Evolutionary conservation across 768 basidiomycete genomes (phyloP).

Genomic region (Lentinula raphanica): DNA sequence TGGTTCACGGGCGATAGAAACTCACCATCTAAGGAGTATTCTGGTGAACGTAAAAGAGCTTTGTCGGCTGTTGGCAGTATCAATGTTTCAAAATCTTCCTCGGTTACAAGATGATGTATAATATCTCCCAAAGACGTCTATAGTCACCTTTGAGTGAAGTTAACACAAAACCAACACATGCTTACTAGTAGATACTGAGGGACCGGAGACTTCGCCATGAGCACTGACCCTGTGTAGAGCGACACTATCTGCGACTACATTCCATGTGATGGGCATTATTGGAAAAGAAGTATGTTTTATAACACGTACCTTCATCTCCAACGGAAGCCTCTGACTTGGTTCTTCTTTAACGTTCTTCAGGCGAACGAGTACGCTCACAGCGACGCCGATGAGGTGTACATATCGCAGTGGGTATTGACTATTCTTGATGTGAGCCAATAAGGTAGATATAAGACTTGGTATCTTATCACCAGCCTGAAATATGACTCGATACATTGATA

Average conservation of each 20-base stretch:
- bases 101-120: constrained; percentile 44
- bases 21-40: constrained; percentile 47
- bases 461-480: constrained; percentile 38
- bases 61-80: constrained; percentile 78
- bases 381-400: constrained; percentile 57
- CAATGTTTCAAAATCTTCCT: constrained; percentile 43
- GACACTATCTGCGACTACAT: constrained; percentile 51
- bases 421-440: constrained; percentile 48
- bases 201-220: constrained; percentile 64
- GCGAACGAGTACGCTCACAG: constrained; percentile 65
- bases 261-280: background rate
- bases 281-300: background rate
- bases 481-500: constrained; percentile 21
- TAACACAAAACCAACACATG: constrained; percentile 5
- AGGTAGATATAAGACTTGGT: constrained; percentile 42
- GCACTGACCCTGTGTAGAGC: constrained; percentile 53
- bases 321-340: constrained; percentile 36
- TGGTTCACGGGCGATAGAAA: too few species aligned
- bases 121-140: constrained; percentile 60
- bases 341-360: constrained; percentile 52
- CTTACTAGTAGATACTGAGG: constrained; percentile 55
- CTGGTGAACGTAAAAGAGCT: constrained; percentile 75
- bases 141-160: background rate
- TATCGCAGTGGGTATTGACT: constrained; percentile 34
- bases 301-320: constrained; percentile 39